phyloP scores from a whole-genome alignment of 257 asterid species.

The Hygrophila difformis region DNA sequence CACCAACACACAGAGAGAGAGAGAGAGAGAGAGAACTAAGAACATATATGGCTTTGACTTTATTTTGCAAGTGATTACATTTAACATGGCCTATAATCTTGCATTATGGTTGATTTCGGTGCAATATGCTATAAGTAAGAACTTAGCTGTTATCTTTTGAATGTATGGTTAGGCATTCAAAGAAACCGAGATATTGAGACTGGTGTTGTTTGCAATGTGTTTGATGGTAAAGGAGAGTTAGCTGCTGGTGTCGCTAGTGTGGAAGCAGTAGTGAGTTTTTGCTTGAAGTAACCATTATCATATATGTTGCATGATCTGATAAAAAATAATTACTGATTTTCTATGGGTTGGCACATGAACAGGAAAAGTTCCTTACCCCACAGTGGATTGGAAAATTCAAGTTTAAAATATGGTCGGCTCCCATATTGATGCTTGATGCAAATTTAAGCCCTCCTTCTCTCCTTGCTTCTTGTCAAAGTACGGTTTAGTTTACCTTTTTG shows the following conservation, averaged over 20 bases:
- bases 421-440: constrained; percentile 81
- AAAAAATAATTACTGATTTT: neutral
- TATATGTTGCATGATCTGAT: constrained; percentile 2
- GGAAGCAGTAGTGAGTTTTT: constrained; percentile 59
- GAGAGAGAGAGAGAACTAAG: too few relatives aligned
- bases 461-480: constrained; percentile 63
- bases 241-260: constrained; percentile 89
- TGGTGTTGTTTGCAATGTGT: constrained; percentile 63
- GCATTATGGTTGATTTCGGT: too few relatives aligned
- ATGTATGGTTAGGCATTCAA: constrained; percentile 50
- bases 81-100: neutral
- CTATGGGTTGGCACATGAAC: constrained; percentile 21
- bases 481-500: neutral
- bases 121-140: too few relatives aligned
- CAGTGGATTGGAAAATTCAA: constrained; percentile 67
- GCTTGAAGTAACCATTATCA: constrained; percentile 3
- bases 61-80: too few relatives aligned
- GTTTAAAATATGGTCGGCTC: constrained; percentile 45
- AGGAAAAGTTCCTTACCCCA: constrained; percentile 83
- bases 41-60: too few relatives aligned
- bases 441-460: constrained; percentile 65
- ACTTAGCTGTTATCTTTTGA: too few relatives aligned
- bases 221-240: constrained; percentile 79
- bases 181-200: constrained; percentile 56
- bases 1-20: too few relatives aligned